Percentiles rank a stretch among this genome's conserved stretches.
Evolutionary conservation across 2,329 filamentous ascomycete species (phyloP).

Genomic region (Botrytis tulipae): DNA sequence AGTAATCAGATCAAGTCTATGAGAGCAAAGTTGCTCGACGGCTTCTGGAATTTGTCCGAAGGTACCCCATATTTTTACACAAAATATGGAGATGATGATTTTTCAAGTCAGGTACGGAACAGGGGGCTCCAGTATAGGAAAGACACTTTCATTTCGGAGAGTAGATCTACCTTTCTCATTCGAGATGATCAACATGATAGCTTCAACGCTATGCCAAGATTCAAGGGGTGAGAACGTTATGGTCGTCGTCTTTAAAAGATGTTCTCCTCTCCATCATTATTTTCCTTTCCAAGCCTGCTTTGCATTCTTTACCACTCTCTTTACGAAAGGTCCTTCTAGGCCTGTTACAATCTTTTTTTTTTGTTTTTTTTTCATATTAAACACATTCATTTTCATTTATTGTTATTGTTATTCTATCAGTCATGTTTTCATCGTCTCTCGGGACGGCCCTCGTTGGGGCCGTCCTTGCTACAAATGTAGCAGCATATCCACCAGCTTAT

Average conservation of each 20-base stretch:
- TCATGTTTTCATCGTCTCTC: constrained; percentile 19
- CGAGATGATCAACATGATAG: constrained; percentile 11
- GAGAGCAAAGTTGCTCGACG: background rate
- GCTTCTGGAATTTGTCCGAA: background rate
- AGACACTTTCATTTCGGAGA: constrained; percentile 21
- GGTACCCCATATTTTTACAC: constrained; percentile 5
- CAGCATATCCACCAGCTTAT: constrained; percentile 12
- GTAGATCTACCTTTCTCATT: constrained; percentile 2
- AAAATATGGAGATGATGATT: constrained; percentile 8
- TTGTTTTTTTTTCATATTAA: background rate
- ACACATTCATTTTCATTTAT: constrained; percentile 11
- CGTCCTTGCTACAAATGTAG: constrained; percentile 18
- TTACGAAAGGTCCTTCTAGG: constrained; percentile 19
- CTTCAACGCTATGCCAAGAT: background rate
- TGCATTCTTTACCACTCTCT: constrained; percentile 20
- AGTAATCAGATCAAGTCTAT: background rate
- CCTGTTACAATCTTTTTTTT: constrained; percentile 17
- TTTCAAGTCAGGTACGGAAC: background rate
- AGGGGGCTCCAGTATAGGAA: background rate
- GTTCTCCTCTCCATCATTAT: constrained; percentile 10
- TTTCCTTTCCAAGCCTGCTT: constrained; percentile 3
- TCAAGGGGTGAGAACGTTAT: constrained; percentile 3
- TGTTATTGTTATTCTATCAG: constrained; percentile 7
- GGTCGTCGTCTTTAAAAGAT: constrained; percentile 16
- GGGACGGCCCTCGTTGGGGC: constrained; percentile 20